A percentile compares a stretch with the other conserved stretches of the same genome.
These are phyloP conservation scores for Antitrichia curtipendula DNA, from an alignment of 225 moss, liverwort and hornwort species.

Conservation along the genomic window DNA sequence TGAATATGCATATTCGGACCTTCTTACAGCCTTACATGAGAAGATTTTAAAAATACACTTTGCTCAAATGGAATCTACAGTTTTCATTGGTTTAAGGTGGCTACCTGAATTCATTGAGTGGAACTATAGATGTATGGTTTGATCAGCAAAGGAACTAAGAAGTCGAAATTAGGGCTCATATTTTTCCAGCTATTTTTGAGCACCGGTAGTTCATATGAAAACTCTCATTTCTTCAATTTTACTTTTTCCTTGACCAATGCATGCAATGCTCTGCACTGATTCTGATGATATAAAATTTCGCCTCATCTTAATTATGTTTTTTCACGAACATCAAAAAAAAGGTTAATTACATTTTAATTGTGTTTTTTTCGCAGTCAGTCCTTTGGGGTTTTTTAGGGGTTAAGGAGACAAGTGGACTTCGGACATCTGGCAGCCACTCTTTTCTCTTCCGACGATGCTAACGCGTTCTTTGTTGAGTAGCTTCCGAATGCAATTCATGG, in stretches of 20 bases:
- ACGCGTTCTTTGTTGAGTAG: background rate
- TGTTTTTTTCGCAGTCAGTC: no score
- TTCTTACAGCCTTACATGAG: background rate
- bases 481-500: background rate
- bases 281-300: background rate
- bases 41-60: background rate
- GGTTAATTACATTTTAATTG: background rate
- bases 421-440: background rate
- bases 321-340: no score
- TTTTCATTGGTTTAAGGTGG: background rate
- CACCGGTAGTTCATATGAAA: background rate
- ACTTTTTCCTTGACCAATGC: background rate
- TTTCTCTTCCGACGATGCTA: background rate
- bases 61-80: background rate
- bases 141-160: background rate
- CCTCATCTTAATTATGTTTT: background rate
- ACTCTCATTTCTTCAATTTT: background rate
- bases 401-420: background rate
- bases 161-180: background rate
- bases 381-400: background rate
- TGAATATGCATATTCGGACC: background rate
- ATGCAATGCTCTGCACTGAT: background rate
- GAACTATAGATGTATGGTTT: background rate
- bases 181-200: background rate
- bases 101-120: background rate